Conservation (phyloP, 73 alveolate species). For the Paramecium caudatum region DNA sequence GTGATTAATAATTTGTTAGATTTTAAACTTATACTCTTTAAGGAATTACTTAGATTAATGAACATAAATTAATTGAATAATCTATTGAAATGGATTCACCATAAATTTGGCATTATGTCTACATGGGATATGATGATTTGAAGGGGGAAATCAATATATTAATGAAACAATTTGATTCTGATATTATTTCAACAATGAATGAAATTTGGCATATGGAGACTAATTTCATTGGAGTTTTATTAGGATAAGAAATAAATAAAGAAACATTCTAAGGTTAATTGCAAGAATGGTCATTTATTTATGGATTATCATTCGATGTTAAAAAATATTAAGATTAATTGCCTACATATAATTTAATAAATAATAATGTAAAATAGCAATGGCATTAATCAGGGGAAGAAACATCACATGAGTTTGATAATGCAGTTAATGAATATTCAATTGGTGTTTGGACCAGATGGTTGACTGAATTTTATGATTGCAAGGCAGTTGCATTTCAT, state of each 20-base stretch:
- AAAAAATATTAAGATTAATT: background rate
- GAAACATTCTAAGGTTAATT: background rate
- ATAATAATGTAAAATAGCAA: background rate
- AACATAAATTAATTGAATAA: slow-evolving; percentile 11
- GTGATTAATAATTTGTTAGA: background rate
- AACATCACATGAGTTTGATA: slow-evolving; percentile 14
- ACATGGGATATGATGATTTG: slow-evolving; percentile 33
- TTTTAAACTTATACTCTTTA: slow-evolving; percentile 14
- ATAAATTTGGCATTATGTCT: slow-evolving; percentile 31
- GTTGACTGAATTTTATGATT: background rate
- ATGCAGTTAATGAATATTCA: background rate
- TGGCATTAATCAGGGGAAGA: background rate
- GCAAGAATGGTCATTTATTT: background rate
- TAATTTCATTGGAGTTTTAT: background rate
- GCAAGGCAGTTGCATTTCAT: background rate
- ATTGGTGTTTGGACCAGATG: slow-evolving; percentile 67
- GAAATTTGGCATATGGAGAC: slow-evolving; percentile 49
- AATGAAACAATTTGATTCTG: slow-evolving; percentile 6
- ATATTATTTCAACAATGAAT: background rate
- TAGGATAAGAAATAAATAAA: background rate
- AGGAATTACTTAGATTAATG: background rate
- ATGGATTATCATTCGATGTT: background rate
- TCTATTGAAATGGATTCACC: slow-evolving; percentile 28
- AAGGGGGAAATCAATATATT: background rate
- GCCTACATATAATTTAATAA: background rate